Evolutionary conservation across 257 asterid species (phyloP).

Genomic region (Penstemon barbatus): DNA sequence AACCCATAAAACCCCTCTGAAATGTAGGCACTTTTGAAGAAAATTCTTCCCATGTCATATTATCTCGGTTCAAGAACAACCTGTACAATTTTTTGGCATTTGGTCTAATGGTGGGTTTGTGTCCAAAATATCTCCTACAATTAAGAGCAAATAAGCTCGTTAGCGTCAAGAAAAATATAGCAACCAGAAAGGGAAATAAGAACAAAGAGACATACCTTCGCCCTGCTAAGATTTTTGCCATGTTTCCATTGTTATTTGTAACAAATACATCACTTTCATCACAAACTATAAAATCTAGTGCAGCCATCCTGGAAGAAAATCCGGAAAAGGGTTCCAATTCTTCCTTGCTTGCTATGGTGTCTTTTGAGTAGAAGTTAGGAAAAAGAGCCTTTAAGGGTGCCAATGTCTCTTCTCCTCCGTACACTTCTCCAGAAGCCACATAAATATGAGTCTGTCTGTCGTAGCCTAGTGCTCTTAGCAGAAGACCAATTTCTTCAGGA

Average conservation of each 20-base stretch:
- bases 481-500: constrained; percentile 95
- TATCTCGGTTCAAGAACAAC: constrained; percentile 59
- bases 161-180: background rate
- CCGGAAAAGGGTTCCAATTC: constrained; percentile 77
- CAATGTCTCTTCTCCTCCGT: constrained; percentile 88
- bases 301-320: constrained; percentile 95
- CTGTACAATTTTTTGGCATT: constrained; percentile 79
- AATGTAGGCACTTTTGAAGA: constrained; percentile 48
- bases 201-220: constrained; percentile 55
- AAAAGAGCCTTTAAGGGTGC: constrained; percentile 91
- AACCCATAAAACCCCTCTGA: constrained; percentile 95
- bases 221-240: constrained; percentile 97
- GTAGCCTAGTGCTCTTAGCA: constrained; percentile 93
- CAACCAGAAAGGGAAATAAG: constrained; percentile 3
- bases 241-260: constrained; percentile 96
- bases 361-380: constrained; percentile 91
- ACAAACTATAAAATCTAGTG: constrained; percentile 86
- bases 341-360: constrained; percentile 62
- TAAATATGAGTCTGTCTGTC: constrained; percentile 77
- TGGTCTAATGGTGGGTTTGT: constrained; percentile 95
- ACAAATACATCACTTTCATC: constrained; percentile 98
- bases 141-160: constrained; percentile 22
- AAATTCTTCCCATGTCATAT: constrained; percentile 81
- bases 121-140: constrained; percentile 96
- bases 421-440: constrained; percentile 98